Percentiles rank a stretch among this genome's conserved stretches.
These are phyloP conservation scores for Amyloporia xantha DNA, from an alignment of 768 basidiomycete genomes.

Conservation along the genomic window DNA sequence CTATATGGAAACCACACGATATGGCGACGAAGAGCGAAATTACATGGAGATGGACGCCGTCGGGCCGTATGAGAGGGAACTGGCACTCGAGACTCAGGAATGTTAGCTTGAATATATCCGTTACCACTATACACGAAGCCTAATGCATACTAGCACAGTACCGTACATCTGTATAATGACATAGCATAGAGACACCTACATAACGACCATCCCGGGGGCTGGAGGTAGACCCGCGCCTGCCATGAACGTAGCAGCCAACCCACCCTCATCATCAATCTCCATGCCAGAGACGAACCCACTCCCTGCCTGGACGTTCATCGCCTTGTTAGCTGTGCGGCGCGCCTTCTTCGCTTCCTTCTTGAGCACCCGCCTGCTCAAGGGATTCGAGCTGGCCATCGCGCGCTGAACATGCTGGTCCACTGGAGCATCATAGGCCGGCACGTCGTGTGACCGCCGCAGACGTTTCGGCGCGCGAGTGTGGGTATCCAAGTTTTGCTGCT, in stretches of 20 bases:
- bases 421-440: slow-evolving; percentile 41
- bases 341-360: slow-evolving; percentile 62
- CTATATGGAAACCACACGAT: too few relatives aligned
- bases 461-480: slow-evolving; percentile 42
- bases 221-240: neutral
- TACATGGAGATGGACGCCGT: neutral
- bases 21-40: too few relatives aligned
- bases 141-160: too few relatives aligned
- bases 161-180: too few relatives aligned
- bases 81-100: too few relatives aligned
- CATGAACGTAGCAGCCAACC: slow-evolving; percentile 15
- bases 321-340: slow-evolving; percentile 42
- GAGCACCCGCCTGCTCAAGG: slow-evolving; percentile 49
- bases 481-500: slow-evolving; percentile 1
- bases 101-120: too few relatives aligned
- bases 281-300: slow-evolving; percentile 17
- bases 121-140: too few relatives aligned
- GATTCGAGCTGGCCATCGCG: slow-evolving; percentile 50
- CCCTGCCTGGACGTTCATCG: slow-evolving; percentile 1
- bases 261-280: slow-evolving; percentile 27
- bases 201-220: neutral
- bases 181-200: too few relatives aligned
- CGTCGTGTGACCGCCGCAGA: slow-evolving; percentile 47
- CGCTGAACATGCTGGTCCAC: slow-evolving; percentile 37
- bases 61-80: neutral